Conservation (phyloP, 352 stramenopile genomes). For the Blastocystis sp. region DNA sequence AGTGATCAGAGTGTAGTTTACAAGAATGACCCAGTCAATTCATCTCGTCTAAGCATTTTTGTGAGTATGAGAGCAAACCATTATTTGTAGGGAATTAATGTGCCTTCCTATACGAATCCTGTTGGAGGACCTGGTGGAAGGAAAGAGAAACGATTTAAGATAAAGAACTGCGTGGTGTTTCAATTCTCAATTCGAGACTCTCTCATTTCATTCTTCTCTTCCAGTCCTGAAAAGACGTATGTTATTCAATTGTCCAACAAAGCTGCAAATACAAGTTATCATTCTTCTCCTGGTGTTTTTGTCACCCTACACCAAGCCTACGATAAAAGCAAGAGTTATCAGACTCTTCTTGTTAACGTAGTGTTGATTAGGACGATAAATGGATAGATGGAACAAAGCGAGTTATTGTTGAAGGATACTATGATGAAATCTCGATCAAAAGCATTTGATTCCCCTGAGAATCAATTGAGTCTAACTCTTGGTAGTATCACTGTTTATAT, state of each 20-base stretch:
- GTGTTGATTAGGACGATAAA: background rate
- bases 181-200: constrained; percentile 33
- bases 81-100: constrained; percentile 15
- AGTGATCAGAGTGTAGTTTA: constrained; percentile 54
- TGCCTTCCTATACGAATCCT: background rate
- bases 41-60: background rate
- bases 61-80: background rate
- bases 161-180: constrained; percentile 10
- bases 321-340: background rate
- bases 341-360: constrained; percentile 21
- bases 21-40: background rate
- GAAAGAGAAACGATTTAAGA: constrained; percentile 17
- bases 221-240: background rate
- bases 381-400: constrained; percentile 6
- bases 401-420: background rate
- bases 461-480: background rate
- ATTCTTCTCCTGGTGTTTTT: constrained; percentile 4
- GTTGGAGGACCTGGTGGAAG: background rate
- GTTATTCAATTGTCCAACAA: background rate
- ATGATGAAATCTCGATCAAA: background rate
- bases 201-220: background rate
- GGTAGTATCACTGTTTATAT: background rate
- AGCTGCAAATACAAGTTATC: background rate
- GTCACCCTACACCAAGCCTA: background rate
- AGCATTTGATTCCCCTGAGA: background rate